These are phyloP conservation scores for Boletales sp. DNA, from an alignment of 768 basidiomycete species.

Conservation along the genomic window DNA sequence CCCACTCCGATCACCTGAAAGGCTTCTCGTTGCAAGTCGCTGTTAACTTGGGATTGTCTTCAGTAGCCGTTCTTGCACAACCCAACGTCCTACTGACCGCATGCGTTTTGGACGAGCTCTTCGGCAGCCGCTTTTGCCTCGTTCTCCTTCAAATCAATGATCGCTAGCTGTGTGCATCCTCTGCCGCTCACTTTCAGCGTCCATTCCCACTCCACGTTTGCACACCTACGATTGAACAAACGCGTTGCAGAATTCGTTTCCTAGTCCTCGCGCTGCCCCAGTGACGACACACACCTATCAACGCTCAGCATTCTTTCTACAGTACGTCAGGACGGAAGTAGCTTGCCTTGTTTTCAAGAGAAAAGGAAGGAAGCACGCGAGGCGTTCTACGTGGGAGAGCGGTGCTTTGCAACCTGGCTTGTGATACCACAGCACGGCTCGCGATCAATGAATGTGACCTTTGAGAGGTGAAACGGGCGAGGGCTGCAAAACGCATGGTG, in stretches of 20 bases:
- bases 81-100: slow-evolving; percentile 36
- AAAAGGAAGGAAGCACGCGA: slow-evolving; percentile 69
- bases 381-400: slow-evolving; percentile 23
- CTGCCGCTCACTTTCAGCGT: slow-evolving; percentile 34
- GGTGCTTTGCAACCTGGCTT: slow-evolving; percentile 27
- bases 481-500: slow-evolving; percentile 28
- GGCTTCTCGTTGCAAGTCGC: slow-evolving; percentile 50
- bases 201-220: not conserved
- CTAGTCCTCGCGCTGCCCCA: slow-evolving; percentile 88
- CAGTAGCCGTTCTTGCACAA: slow-evolving; percentile 25
- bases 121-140: slow-evolving; percentile 66
- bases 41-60: slow-evolving; percentile 44
- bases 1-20: slow-evolving; percentile 71
- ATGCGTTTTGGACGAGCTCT: slow-evolving; percentile 58
- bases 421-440: slow-evolving; percentile 5
- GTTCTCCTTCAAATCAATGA: slow-evolving; percentile 74
- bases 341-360: slow-evolving; percentile 71
- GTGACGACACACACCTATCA: slow-evolving; percentile 85
- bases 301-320: not conserved
- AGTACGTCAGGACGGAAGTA: not conserved
- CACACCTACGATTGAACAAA: slow-evolving; percentile 44
- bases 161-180: slow-evolving; percentile 75
- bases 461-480: slow-evolving; percentile 22
- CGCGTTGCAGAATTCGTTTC: slow-evolving; percentile 86
- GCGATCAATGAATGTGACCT: slow-evolving; percentile 11